Evolutionary conservation across 164 flowering plant species (phyloP), one percentile per base, ranked within the genome.

Genomic region (Berberis vulgaris): DNA sequence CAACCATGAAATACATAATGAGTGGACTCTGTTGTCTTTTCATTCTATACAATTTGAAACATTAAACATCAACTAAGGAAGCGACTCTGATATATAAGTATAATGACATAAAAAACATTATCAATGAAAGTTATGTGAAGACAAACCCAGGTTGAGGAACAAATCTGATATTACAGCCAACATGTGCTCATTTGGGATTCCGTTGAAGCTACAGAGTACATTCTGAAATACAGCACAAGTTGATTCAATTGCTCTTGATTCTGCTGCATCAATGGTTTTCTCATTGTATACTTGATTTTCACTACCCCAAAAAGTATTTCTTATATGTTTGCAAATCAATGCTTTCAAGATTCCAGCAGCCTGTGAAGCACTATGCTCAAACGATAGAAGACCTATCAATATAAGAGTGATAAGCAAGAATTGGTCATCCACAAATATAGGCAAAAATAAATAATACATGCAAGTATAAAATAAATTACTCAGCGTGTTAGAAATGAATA

Each of bases 91-190:
- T 52, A 52, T 52, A 1, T 10, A 6, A 26, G n/a, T 2, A 26
- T 3, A 7, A 52, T 3, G n/a, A 52, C n/a, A 26, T 52, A 7
- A 52, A n/a, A 47, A 13, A 59, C 43, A 59, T 49, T 12, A 4
- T 10, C 10, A 40, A 55, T 26, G 5, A 45, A 12, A 46, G 41
- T 53, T 59, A 56, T 50, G 41, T 50, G 59, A 54, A 45, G 49
- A 66, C 73, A n/a, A 62, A 91, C 97, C 95, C 70, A 91, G 88
- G 67, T 81, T 80, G 41, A 78, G 72, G 68, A 87, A 83, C 70
- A 86, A 68, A 70, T 67, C 72, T 60, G 95, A 79, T 55, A 87
- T 68, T 57, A 78, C 83, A 3, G 65, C 77, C 77, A 84, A 72
- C 57, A 76, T 41, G 60, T 81, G 80, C 71, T 80, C 80, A 72